phyloP scores from a whole-genome alignment of 2,329 filamentous ascomycete genomes.

The Colletotrichum horii region DNA sequence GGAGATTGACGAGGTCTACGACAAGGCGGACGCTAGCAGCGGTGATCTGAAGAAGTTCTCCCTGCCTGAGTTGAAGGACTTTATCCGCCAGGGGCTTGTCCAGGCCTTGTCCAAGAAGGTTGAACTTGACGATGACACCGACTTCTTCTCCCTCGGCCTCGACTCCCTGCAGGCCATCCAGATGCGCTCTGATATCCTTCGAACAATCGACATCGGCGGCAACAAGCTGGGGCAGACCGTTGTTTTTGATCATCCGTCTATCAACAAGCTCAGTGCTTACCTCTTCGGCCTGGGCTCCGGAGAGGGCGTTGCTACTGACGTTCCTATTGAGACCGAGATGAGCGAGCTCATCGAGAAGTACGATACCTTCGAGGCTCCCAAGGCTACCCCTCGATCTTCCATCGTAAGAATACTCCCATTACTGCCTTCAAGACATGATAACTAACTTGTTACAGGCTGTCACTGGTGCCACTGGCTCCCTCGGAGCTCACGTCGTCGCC shows the following conservation, averaged over 20 bases:
- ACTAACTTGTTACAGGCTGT: slow-evolving; percentile 42
- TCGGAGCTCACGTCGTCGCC: slow-evolving; percentile 65
- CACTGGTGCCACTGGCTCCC: slow-evolving; percentile 70
- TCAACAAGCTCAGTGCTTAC: slow-evolving; percentile 48
- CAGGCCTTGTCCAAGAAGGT: slow-evolving; percentile 29
- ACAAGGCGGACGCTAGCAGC: slow-evolving; percentile 27
- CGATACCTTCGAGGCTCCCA: neutral
- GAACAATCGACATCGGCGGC: slow-evolving; percentile 52
- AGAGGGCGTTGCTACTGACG: slow-evolving; percentile 28
- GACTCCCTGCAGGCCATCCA: slow-evolving; percentile 65
- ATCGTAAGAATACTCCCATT: neutral
- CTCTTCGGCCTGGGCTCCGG: slow-evolving; percentile 48
- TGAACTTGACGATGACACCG: slow-evolving; percentile 43
- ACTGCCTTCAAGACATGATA: accelerated
- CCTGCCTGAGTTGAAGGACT: slow-evolving; percentile 34
- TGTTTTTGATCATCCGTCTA: slow-evolving; percentile 61
- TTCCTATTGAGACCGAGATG: slow-evolving; percentile 33
- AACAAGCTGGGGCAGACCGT: slow-evolving; percentile 58
- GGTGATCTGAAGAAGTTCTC: slow-evolving; percentile 23
- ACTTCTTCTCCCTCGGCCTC: slow-evolving; percentile 64
- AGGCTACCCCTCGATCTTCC: neutral
- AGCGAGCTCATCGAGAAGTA: slow-evolving; percentile 27
- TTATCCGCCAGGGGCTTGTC: slow-evolving; percentile 35
- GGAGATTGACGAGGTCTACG: slow-evolving; percentile 32
- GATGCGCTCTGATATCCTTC: slow-evolving; percentile 56